phyloP scores from a whole-genome alignment of 352 stramenopile species.

The Vaucheria bursata region DNA sequence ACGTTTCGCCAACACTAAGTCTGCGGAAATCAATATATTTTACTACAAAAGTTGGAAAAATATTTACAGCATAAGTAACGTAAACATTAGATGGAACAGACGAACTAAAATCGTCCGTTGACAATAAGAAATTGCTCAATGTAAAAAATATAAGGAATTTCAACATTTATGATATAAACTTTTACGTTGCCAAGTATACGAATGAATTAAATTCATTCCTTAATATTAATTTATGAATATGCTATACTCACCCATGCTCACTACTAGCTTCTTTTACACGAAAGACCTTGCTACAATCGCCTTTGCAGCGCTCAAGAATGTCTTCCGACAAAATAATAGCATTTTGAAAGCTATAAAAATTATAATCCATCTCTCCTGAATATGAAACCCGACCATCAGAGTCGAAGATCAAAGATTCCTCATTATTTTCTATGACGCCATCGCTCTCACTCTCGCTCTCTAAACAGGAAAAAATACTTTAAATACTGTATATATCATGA shows the following conservation, averaged over 20 bases:
- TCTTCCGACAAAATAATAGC: conserved; percentile 16
- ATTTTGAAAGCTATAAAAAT: conserved; percentile 20
- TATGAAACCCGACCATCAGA: conserved; percentile 37
- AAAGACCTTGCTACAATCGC: conserved; percentile 19
- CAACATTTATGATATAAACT: background rate
- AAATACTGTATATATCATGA: too few species aligned
- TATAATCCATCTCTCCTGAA: conserved; percentile 18
- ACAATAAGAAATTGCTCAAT: background rate
- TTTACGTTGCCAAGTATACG: background rate
- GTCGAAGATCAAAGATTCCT: conserved; percentile 24
- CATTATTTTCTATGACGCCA: background rate
- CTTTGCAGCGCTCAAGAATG: background rate
- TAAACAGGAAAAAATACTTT: too few species aligned
- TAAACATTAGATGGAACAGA: background rate
- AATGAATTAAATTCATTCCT: too few species aligned
- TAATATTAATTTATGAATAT: too few species aligned
- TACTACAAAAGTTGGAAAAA: background rate
- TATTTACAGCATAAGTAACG: background rate
- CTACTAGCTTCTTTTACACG: background rate
- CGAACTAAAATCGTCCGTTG: background rate
- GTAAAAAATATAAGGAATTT: background rate
- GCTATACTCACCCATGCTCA: background rate
- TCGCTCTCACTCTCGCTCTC: background rate
- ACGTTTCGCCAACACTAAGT: conserved; percentile 34
- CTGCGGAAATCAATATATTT: background rate